Evolutionary conservation across 2,329 filamentous ascomycete species (phyloP).

Genomic region (Lasiodiplodia theobromae): DNA sequence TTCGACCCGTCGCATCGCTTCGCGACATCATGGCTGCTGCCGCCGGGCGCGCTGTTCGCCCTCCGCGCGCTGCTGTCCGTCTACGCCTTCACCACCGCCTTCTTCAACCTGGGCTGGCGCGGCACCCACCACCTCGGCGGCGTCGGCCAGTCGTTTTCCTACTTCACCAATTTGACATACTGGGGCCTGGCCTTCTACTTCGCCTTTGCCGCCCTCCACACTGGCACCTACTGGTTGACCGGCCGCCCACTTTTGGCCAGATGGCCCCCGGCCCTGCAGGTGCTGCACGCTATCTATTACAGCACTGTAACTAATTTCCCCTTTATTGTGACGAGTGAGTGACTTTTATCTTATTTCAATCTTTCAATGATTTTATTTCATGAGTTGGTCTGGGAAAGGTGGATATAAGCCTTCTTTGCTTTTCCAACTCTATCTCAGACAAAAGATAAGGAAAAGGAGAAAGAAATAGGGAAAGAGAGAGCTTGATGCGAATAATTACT

Average conservation of each 20-base stretch:
- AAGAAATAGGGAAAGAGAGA: neutral
- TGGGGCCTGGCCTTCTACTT: constrained; percentile 86
- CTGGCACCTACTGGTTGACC: constrained; percentile 65
- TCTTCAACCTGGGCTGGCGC: constrained; percentile 73
- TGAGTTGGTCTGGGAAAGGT: neutral
- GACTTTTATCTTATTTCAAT: neutral
- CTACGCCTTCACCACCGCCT: constrained; percentile 73
- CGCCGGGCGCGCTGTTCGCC: constrained; percentile 67
- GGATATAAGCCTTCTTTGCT: too few relatives aligned
- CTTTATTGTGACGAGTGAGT: constrained; percentile 54
- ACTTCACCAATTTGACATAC: constrained; percentile 82
- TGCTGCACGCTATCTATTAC: constrained; percentile 51
- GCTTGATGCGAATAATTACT: neutral
- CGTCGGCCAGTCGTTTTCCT: constrained; percentile 71
- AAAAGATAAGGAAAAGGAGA: neutral
- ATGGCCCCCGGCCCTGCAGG: constrained; percentile 48
- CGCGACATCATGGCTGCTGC: constrained; percentile 82
- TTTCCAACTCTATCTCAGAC: too few relatives aligned
- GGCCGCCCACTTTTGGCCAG: constrained; percentile 46
- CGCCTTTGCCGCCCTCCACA: constrained; percentile 71
- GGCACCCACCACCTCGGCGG: constrained; percentile 57
- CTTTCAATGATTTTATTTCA: neutral
- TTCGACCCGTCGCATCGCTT: constrained; percentile 67
- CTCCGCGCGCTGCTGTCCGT: constrained; percentile 61
- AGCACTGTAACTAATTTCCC: constrained; percentile 52